Percentiles rank a stretch among this genome's conserved stretches.
Conservation (phyloP, 2,329 filamentous ascomycete genomes). For the Triangularia setosa region DNA sequence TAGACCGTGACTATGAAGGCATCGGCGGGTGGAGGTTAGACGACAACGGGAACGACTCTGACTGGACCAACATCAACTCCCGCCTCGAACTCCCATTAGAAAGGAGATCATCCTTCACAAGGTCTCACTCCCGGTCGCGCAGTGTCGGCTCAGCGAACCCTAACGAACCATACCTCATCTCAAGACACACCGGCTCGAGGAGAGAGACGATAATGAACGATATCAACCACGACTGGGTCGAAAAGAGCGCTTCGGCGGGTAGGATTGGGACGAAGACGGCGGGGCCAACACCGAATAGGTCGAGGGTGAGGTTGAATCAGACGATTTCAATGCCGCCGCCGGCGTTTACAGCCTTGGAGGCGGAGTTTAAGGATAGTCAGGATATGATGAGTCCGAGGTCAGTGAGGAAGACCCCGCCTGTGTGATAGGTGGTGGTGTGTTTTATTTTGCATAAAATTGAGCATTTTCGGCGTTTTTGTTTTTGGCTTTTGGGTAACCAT, state of each 20-base stretch:
- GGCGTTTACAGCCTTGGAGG: background rate
- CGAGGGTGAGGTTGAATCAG: background rate
- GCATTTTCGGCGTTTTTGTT: background rate
- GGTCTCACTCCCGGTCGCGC: conserved; percentile 40
- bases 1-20: conserved; percentile 56
- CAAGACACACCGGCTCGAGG: conserved; percentile 31
- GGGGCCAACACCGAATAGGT: background rate
- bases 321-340: background rate
- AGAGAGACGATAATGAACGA: background rate
- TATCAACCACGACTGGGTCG: conserved; percentile 15
- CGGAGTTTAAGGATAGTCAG: background rate
- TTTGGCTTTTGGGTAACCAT: background rate
- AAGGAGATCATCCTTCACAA: conserved; percentile 28
- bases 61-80: conserved; percentile 52
- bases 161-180: conserved; percentile 41
- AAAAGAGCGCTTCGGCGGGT: conserved; percentile 24
- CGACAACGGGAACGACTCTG: conserved; percentile 34
- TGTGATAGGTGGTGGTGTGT: background rate
- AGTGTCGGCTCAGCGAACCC: conserved; percentile 39
- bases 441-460: background rate
- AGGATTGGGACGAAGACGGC: background rate
- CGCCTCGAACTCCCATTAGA: conserved; percentile 47
- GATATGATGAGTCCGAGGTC: background rate
- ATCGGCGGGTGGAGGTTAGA: conserved; percentile 56
- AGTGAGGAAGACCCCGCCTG: background rate